phyloP scores from a whole-genome alignment of 176 grass and related monocot species.

The Elymus sibiricus region DNA sequence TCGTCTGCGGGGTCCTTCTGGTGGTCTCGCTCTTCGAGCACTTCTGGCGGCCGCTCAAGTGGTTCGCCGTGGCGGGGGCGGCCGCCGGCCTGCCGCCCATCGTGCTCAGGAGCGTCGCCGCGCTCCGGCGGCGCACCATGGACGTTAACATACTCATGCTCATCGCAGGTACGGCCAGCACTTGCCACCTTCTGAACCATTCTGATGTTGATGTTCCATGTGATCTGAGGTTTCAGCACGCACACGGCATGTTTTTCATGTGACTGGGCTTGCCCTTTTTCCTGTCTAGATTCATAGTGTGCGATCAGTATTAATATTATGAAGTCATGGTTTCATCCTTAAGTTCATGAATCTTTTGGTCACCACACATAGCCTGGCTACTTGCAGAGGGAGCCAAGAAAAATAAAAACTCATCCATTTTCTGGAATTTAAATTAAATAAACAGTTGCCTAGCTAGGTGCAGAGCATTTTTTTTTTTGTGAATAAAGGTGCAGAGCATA shows the following conservation, averaged over 20 bases:
- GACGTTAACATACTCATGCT: constrained; percentile 98
- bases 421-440: too few relatives aligned
- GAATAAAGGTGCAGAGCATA: background rate
- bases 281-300: background rate
- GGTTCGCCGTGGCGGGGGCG: constrained; percentile 58
- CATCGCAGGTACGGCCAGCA: constrained; percentile 62
- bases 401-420: background rate
- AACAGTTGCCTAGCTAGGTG: background rate
- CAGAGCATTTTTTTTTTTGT: too few relatives aligned
- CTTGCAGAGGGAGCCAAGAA: background rate
- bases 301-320: background rate
- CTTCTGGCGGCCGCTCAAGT: constrained; percentile 76
- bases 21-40: constrained; percentile 61
- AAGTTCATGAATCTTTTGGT: background rate
- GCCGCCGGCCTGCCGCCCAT: constrained; percentile 48
- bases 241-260: too few relatives aligned
- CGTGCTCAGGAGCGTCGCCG: constrained; percentile 42
- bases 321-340: background rate
- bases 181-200: too few relatives aligned
- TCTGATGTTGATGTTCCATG: background rate
- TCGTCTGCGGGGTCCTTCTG: constrained; percentile 56
- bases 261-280: background rate
- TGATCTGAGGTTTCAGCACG: background rate
- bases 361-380: background rate
- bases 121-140: constrained; percentile 60